Base-by-base conservation (phyloP, 2,329 filamentous ascomycete species). In the Aureobasidium lini region DNA sequence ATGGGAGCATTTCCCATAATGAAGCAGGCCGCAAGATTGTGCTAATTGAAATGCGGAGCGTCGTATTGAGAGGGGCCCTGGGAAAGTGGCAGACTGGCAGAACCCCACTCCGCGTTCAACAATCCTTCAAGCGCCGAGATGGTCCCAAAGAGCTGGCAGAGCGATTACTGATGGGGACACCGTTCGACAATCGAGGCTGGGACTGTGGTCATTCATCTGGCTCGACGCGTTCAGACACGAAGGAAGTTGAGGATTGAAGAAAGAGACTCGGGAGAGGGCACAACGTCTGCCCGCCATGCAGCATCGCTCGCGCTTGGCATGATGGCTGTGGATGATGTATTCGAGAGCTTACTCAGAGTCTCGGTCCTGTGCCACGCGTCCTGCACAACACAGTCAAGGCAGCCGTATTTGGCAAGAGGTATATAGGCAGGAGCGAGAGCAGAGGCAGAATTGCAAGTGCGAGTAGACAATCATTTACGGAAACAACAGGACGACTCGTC, bases 241-340 rank as follows among this genome's bases (percentile, higher is more conserved):
- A 31, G 23, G 42, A 43, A 8, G 28, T 32, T 57, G 43, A 57
- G 43, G 54, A 48, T 39, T 48, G 54, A 32, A 57, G 43, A 48
- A 40, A 48, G 43, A 15, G 32, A 47, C 13, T 48, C 16, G 54
- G 54, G 43, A 48, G 32, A 57, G 13, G 54, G 54, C 54, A 43
- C 54, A 57, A 57, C 54, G 54, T 48, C 43, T 57, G 44, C 31
- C 54, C 42, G 54, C 43, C 43, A 32, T 48, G 54, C 43, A 48
- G 50, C 50, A 54, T 32, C 37, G 6, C 10, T 23, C 16, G 42
- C 15, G 28, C 52, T 57, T 57, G 52, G 52, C 52, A 48, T 48
- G 32, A 47, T 57, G 54, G 53, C 31, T n/a, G 18, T 23, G 32
- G 28, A 37, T 50, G 31, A 16, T 23, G 52, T n/a, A 43, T 44